Conservation (phyloP, 2,329 filamentous ascomycete genomes). For the Fusarium nanum region DNA sequence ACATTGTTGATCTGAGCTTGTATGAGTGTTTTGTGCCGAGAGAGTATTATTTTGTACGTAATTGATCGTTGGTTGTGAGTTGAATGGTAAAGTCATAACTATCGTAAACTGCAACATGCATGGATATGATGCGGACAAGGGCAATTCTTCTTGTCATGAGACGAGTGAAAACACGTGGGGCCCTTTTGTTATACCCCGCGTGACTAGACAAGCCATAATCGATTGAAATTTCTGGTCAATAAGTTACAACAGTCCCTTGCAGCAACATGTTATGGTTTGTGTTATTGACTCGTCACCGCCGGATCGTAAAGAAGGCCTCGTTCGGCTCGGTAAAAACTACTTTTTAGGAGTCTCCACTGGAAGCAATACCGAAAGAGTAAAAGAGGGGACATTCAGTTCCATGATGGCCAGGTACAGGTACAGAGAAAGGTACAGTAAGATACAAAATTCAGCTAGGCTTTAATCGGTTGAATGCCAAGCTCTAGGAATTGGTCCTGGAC, state of each 20-base stretch:
- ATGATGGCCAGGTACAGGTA: constrained; percentile 12
- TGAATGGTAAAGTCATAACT: background rate
- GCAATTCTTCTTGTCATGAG: constrained; percentile 38
- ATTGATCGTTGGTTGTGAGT: constrained; percentile 3
- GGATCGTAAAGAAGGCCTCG: constrained; percentile 3
- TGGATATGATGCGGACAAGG: constrained; percentile 1
- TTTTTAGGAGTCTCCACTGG: background rate
- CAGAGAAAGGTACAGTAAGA: background rate
- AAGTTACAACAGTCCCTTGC: background rate
- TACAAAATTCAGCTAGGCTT: background rate
- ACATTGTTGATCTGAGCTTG: constrained; percentile 13
- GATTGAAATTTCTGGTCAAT: constrained; percentile 4
- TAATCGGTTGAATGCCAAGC: constrained; percentile 24
- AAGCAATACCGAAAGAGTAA: constrained; percentile 1
- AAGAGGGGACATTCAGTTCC: constrained; percentile 11
- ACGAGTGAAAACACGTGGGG: constrained; percentile 32
- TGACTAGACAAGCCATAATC: constrained; percentile 6
- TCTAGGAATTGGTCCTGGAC: constrained; percentile 30
- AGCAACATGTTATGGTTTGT: background rate
- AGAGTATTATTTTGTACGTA: constrained; percentile 28
- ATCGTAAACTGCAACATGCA: background rate
- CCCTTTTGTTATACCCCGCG: background rate
- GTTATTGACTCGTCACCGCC: constrained; percentile 25
- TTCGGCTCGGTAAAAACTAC: constrained; percentile 12
- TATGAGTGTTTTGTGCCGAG: too few species aligned